phyloP scores from a whole-genome alignment of 768 basidiomycete genomes.

The Floccularia luteovirens region DNA sequence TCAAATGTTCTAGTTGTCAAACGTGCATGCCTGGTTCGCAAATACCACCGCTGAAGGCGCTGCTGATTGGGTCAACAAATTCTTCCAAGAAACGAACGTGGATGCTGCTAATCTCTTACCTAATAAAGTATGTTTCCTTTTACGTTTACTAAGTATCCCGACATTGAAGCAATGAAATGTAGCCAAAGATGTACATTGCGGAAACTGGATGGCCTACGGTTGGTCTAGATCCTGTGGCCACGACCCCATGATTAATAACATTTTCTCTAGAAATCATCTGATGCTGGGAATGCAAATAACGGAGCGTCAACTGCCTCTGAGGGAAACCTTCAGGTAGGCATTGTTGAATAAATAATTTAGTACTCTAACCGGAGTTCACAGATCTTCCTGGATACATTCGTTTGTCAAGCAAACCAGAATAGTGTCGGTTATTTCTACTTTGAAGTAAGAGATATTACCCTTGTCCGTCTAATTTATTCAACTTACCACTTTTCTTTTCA shows the following conservation, averaged over 20 bases:
- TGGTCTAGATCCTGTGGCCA: conserved; percentile 11
- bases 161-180: conserved; percentile 1
- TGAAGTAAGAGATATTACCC: conserved; percentile 36
- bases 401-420: conserved; percentile 81
- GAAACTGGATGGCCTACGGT: conserved; percentile 85
- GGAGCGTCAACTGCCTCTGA: conserved; percentile 60
- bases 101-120: conserved; percentile 43
- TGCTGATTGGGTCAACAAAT: conserved; percentile 74
- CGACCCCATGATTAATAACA: neutral
- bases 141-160: neutral
- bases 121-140: conserved; percentile 38
- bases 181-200: conserved; percentile 82
- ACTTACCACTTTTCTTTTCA: conserved; percentile 1
- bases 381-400: conserved; percentile 78
- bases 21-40: conserved; percentile 96
- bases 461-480: neutral
- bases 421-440: conserved; percentile 84
- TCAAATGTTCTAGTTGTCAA: conserved; percentile 52
- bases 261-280: conserved; percentile 42
- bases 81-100: conserved; percentile 69
- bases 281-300: conserved; percentile 47
- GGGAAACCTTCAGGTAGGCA: conserved; percentile 44
- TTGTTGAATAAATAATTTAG: neutral
- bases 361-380: conserved; percentile 20
- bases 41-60: conserved; percentile 63